Evolutionary conservation across 306 rosid genomes (phyloP), one percentile per base, ranked within the genome.

Genomic region (Pueraria montana): DNA sequence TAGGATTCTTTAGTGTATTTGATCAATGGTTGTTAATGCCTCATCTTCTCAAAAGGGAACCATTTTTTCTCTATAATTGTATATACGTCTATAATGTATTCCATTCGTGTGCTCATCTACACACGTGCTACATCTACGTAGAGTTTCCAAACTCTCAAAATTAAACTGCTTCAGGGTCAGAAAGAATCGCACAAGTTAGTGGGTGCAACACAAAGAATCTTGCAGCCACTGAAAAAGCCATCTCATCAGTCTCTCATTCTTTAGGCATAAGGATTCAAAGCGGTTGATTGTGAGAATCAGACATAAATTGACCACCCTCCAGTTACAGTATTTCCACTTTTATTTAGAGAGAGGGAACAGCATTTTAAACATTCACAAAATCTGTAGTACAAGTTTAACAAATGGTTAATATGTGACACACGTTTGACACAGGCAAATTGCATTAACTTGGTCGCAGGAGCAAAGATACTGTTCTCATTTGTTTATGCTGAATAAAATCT

Each of bases 131-230:
- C 85, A 76, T 65, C 63, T 79, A 27, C 20, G 18, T 11, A 69
- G 26, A 24, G 59, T 78, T 17, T 23, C 8, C n/a, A 26, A 5
- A 53, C 36, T 27, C 74, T n/a, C 81, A 71, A 50, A 66, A 34
- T 34, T 76, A 58, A 69, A 45, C 76, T 67, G 66, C 64, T 32
- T 50, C 20, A 58, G 83, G 27, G 82, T 80, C 82, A 36, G 85
- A 85, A 73, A 88, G 97, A 92, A 94, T 92, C 91, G 7, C 63
- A 50, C 94, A 91, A 87, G 87, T 87, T 88, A 91, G 89, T 90
- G 93, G 90, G 63, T 66, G 86, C 88, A 88, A 82, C 88, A 52
- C 74, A 62, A 83, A 80, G 90, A 91, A 87, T 89, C 88, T 46
- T 74, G 71, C 76, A 83, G 83, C 72, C 81, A 85, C 91, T 79